Conservation (phyloP, 768 basidiomycete genomes). For the Amanita rubescens region DNA sequence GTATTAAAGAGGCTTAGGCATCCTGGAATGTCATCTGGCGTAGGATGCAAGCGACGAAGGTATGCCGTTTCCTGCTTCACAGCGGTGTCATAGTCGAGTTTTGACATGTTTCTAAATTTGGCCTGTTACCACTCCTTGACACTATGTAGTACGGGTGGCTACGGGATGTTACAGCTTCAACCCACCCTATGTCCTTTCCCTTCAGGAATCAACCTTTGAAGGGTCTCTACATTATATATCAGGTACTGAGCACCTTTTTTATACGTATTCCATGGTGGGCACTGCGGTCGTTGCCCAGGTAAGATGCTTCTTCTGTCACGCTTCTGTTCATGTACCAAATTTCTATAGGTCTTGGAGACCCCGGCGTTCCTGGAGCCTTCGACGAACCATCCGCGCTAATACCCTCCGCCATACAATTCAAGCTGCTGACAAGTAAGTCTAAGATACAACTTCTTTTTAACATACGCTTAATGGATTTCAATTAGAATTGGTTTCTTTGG, state of each 20-base stretch:
- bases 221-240: slow-evolving; percentile 37
- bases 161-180: neutral
- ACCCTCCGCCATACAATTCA: neutral
- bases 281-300: slow-evolving; percentile 33
- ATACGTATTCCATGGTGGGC: slow-evolving; percentile 43
- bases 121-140: neutral
- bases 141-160: neutral
- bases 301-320: neutral
- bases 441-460: neutral
- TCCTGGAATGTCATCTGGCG: slow-evolving; percentile 70
- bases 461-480: too few relatives aligned
- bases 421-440: neutral
- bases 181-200: slow-evolving; percentile 21
- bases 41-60: slow-evolving; percentile 35
- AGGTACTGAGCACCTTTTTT: slow-evolving; percentile 30
- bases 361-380: slow-evolving; percentile 37
- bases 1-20: slow-evolving; percentile 73
- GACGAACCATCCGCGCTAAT: slow-evolving; percentile 16
- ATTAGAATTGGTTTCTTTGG: neutral
- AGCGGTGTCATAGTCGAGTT: slow-evolving; percentile 34
- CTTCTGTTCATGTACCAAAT: too few relatives aligned
- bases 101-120: neutral
- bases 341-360: slow-evolving; percentile 33
- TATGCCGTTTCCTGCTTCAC: slow-evolving; percentile 65
- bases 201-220: slow-evolving; percentile 43